Percentiles rank a stretch among this genome's conserved stretches.
phyloP scores from a whole-genome alignment of 768 basidiomycete genomes.

The Auriscalpium vulgare region DNA sequence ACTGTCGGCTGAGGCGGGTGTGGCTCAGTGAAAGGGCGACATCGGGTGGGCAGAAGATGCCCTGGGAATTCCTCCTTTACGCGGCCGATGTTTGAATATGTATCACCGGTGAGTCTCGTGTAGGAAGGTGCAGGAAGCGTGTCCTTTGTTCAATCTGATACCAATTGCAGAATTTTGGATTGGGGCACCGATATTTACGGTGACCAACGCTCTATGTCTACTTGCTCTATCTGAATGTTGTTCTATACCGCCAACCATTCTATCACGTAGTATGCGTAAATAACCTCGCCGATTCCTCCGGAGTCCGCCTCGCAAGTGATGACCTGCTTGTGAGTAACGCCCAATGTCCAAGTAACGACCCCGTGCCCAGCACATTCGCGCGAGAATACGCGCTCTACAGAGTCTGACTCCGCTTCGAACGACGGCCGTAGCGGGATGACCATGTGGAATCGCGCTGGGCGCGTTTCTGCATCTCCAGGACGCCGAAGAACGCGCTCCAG shows the following conservation, averaged over 20 bases:
- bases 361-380: conserved; percentile 9
- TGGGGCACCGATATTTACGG: too few relatives aligned
- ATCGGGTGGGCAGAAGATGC: conserved; percentile 39
- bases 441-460: conserved; percentile 48
- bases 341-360: conserved; percentile 26
- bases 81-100: conserved; percentile 17
- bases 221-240: too few relatives aligned
- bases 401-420: conserved; percentile 48
- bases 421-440: conserved; percentile 70
- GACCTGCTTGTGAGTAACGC: conserved; percentile 44
- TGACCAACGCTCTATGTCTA: too few relatives aligned
- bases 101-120: not conserved
- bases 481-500: conserved; percentile 30
- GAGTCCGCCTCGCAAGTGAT: conserved; percentile 45
- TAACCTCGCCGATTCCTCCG: conserved; percentile 41
- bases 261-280: conserved; percentile 67
- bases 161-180: too few relatives aligned
- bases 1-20: conserved; percentile 65
- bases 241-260: conserved; percentile 41
- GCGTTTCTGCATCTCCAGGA: conserved; percentile 16
- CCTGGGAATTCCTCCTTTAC: conserved; percentile 77
- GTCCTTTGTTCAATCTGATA: too few relatives aligned
- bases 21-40: conserved; percentile 58
- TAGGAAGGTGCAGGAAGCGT: not conserved
- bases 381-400: conserved; percentile 50